Evolutionary conservation across 345 rosid species (phyloP).

Genomic region (Salix udensis): DNA sequence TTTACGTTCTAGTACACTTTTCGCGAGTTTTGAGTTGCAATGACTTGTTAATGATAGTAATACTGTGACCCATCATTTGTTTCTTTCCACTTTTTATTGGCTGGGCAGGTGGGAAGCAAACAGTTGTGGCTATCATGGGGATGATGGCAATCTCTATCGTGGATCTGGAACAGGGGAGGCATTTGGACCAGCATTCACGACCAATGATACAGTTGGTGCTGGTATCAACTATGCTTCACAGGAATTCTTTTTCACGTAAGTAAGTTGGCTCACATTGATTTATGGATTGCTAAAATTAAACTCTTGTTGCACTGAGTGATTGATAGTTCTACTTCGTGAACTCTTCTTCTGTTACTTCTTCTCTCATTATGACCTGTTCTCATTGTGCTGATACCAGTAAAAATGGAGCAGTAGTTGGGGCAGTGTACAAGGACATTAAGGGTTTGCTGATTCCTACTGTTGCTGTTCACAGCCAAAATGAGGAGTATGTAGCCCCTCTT

Average conservation of each 20-base stretch:
- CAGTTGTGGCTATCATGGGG: constrained; percentile 96
- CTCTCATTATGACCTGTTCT: constrained; percentile 10
- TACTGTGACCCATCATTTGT: neutral
- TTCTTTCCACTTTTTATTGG: constrained; percentile 4
- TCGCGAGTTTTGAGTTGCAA: neutral
- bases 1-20: neutral
- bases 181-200: constrained; percentile 78
- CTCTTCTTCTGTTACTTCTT: constrained; percentile 13
- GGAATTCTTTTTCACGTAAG: constrained; percentile 97
- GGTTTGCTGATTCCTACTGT: constrained; percentile 79
- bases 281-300: neutral
- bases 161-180: constrained; percentile 75
- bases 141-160: constrained; percentile 73
- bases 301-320: neutral
- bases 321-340: neutral
- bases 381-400: constrained; percentile 51
- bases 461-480: constrained; percentile 93
- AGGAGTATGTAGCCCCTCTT: constrained; percentile 64
- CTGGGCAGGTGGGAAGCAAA: constrained; percentile 85
- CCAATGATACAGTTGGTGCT: constrained; percentile 79
- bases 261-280: constrained; percentile 18
- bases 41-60: neutral
- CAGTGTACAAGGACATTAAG: constrained; percentile 58
- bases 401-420: constrained; percentile 69
- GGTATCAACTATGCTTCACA: constrained; percentile 86